Base-by-base conservation (phyloP, 2,329 filamentous ascomycete genomes). In the Monilinia laxa region DNA sequence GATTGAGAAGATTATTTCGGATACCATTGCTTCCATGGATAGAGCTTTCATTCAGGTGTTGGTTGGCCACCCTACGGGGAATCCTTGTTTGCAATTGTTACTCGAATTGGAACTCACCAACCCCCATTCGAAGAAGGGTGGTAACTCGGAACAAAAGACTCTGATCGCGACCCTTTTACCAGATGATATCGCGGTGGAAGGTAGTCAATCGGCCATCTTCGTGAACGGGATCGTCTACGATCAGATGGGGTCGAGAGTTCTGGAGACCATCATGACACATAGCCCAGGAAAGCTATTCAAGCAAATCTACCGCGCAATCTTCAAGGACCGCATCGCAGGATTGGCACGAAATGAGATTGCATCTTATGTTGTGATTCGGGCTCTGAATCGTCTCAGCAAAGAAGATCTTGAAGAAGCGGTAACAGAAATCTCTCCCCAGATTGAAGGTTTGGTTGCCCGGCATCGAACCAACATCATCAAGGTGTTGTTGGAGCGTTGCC, bases 281-380 rank as follows among this genome's bases (percentile, higher is more conserved):
- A 87, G 89, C 20, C 93, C 95, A 0, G 93, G 91, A 54, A 97
- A 95, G 78, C 80, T 93, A 45, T 99, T 98, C 85, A 97, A 97
- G 78, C 85, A 87, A 18, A 83, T 99, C 7, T 94, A 96, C 79
- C 87, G 85, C 67, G 88, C 89, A 71, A 86, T 93, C 70, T 90
- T 98, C 78, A 90, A 89, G 69, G 88, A 90, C 18, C 87, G 92
- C 35, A 90, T 98, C 73, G 87, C 88, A 28, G 90, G 87, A 51
- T 85, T 97, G 68, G 86, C 94, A 7, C 89, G 93, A 67, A 98
- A 98, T 76, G 93, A 96, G 73, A 90, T 93, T 59, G 93, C 95
- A 7, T 90, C 88, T 31, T 98, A 97, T 75, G 90, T 96, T 0
- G 92, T 92, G 25, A 90, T 93, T 71, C 87, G 88, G 67, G 88